Percentiles rank a stretch among this genome's conserved stretches.
Conservation (phyloP, 257 asterid genomes). For the Nemophila menziesii region DNA sequence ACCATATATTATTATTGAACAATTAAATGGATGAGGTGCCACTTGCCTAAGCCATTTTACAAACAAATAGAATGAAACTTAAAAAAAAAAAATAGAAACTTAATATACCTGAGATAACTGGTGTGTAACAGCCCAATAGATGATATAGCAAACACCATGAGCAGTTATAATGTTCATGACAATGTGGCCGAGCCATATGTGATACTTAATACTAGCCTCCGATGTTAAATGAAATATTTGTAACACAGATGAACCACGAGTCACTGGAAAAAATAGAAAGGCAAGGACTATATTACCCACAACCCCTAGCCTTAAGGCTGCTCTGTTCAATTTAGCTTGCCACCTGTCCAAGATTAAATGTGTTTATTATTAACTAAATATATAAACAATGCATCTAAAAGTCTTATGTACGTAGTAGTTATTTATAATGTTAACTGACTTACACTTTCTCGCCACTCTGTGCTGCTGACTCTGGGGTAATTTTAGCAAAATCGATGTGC, state of each 20-base stretch:
- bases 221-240: constrained; percentile 61
- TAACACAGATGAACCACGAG: constrained; percentile 67
- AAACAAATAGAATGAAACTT: too few relatives aligned
- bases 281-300: constrained; percentile 48
- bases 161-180: constrained; percentile 53
- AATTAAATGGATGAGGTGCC: too few relatives aligned
- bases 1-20: too few relatives aligned
- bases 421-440: constrained; percentile 6
- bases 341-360: constrained; percentile 30
- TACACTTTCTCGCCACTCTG: constrained; percentile 41
- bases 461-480: constrained; percentile 49
- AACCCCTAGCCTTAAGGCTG: constrained; percentile 45
- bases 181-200: constrained; percentile 80
- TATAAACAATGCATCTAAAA: too few relatives aligned
- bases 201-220: constrained; percentile 68
- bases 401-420: too few relatives aligned
- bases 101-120: constrained; percentile 32
- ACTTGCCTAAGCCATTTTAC: too few relatives aligned
- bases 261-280: constrained; percentile 78
- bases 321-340: constrained; percentile 45
- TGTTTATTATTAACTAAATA: too few relatives aligned
- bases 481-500: constrained; percentile 20
- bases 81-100: too few relatives aligned
- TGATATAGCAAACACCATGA: constrained; percentile 51
- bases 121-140: constrained; percentile 43